Evolutionary conservation across 257 asterid species (phyloP).

Genomic region (Nicotiana undulata): DNA sequence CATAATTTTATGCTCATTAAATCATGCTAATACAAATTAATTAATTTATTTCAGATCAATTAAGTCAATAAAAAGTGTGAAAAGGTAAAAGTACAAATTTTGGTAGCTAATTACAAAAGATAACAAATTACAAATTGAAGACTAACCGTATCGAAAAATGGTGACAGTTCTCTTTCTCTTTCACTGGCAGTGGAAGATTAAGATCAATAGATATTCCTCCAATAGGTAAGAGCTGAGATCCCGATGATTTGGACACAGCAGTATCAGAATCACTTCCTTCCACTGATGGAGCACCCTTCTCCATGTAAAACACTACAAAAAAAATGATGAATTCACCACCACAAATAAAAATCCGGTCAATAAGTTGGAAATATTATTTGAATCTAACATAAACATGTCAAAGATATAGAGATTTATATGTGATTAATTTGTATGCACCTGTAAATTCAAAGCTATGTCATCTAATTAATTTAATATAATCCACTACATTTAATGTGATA

Average conservation of each 20-base stretch:
- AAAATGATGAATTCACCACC: conserved; percentile 1
- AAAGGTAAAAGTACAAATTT: background rate
- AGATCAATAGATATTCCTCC: conserved; percentile 47
- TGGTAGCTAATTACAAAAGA: background rate
- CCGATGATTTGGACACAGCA: conserved; percentile 27
- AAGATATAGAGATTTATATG: background rate
- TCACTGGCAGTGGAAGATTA: conserved; percentile 20
- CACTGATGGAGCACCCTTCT: conserved; percentile 16
- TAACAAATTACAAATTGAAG: background rate
- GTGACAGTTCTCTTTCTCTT: conserved; percentile 25
- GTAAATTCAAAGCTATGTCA: background rate
- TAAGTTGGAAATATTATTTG: background rate
- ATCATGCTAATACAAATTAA: background rate
- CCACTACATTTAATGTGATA: background rate
- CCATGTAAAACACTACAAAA: conserved; percentile 25
- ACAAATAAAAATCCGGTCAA: conserved; percentile 17
- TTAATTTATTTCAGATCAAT: background rate
- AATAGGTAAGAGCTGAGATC: conserved; percentile 36
- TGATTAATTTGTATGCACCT: background rate
- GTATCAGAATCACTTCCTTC: conserved; percentile 22
- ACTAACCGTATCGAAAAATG: conserved; percentile 73
- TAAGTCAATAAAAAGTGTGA: background rate
- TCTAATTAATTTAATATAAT: background rate
- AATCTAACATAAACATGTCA: background rate
- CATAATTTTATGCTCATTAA: background rate